Conservation (phyloP, 2,329 filamentous ascomycete genomes). For the Ascochyta rabiei region DNA sequence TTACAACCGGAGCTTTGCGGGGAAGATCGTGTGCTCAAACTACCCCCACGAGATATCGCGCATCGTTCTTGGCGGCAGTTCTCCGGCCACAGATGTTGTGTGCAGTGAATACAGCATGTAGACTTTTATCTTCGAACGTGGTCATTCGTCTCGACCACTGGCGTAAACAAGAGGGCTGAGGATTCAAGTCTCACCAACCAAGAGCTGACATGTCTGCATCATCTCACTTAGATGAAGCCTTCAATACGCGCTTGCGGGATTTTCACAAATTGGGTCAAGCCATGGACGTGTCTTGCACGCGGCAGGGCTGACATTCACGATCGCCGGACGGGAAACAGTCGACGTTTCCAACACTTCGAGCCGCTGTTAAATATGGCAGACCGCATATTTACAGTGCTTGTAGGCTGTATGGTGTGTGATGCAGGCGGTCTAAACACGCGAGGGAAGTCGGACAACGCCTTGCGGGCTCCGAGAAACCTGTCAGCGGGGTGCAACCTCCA, state of each 20-base stretch:
- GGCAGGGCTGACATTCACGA: conserved; percentile 6
- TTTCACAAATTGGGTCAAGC: conserved; percentile 20
- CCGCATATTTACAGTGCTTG: not conserved
- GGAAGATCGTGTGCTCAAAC: conserved; percentile 8
- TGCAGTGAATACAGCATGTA: not conserved
- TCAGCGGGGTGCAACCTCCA: conserved; percentile 4
- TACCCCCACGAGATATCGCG: conserved; percentile 3
- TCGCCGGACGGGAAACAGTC: conserved; percentile 13
- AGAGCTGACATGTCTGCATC: conserved; percentile 1
- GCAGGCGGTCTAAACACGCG: no score
- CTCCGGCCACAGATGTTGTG: conserved; percentile 14
- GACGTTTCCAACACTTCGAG: conserved; percentile 9
- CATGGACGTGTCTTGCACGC: conserved; percentile 13
- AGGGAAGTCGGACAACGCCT: not conserved
- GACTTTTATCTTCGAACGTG: not conserved
- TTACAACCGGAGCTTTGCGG: conserved; percentile 2
- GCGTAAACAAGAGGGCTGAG: not conserved
- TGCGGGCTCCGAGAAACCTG: not conserved
- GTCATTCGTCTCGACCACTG: not conserved
- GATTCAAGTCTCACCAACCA: conserved; percentile 1
- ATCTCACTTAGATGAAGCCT: conserved; percentile 6
- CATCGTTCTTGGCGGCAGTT: conserved; percentile 24
- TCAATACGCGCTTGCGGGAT: conserved; percentile 23
- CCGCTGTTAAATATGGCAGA: not conserved
- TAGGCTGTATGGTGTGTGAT: not conserved